A percentile compares a stretch with the other conserved stretches of the same genome.
These are phyloP conservation scores for Sporothrix phasma DNA, from an alignment of 2,329 filamentous ascomycete species.

Conservation along the genomic window DNA sequence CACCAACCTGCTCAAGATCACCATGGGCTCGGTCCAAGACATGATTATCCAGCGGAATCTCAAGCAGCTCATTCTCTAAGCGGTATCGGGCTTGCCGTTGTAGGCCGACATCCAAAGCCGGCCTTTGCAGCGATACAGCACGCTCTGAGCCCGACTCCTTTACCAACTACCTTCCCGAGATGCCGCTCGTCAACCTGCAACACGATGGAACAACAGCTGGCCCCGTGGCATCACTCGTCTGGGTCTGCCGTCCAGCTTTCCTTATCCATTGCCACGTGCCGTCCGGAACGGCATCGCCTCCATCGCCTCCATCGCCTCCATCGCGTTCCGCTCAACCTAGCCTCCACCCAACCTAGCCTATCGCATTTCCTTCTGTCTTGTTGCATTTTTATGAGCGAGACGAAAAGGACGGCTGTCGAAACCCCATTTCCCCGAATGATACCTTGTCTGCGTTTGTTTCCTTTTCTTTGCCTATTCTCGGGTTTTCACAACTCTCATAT, in stretches of 20 bases:
- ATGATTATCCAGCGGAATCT: slow-evolving; percentile 81
- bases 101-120: no score
- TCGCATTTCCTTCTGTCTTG: background rate
- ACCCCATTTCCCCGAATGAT: background rate
- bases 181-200: background rate
- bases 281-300: background rate
- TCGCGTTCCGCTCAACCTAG: no score
- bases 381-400: background rate
- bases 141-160: no score
- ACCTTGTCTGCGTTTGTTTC: background rate
- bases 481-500: background rate
- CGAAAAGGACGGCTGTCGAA: background rate
- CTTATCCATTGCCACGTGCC: background rate
- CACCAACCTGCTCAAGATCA: slow-evolving; percentile 72
- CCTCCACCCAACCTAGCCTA: no score
- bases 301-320: no score
- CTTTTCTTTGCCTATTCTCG: background rate
- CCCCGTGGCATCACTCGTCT: background rate
- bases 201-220: background rate
- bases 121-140: no score
- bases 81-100: no score
- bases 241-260: background rate
- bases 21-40: slow-evolving; percentile 77
- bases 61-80: slow-evolving; percentile 56
- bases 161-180: no score